Evolutionary conservation across 2,329 filamentous ascomycete genomes (phyloP).

Genomic region (Sporothrix protearum): DNA sequence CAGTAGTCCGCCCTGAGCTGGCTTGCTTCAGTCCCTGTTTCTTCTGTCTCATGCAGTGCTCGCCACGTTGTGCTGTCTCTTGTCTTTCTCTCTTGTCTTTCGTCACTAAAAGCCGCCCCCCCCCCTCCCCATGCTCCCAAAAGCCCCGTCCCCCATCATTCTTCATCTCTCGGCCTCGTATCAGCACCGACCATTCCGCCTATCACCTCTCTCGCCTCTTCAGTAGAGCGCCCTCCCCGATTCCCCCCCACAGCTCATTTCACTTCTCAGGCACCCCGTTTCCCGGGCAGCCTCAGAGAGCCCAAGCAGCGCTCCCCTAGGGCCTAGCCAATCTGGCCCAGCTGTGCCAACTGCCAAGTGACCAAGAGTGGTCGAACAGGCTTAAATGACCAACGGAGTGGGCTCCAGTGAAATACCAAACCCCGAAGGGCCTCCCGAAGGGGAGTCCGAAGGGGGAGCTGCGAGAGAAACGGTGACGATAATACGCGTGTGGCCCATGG

Average conservation of each 20-base stretch:
- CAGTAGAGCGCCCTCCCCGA: conserved; percentile 19
- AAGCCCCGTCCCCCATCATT: conserved; percentile 5
- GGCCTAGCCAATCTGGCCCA: conserved; percentile 17
- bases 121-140: not conserved
- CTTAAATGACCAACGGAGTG: conserved; percentile 9
- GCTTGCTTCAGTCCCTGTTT: not conserved
- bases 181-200: conserved; percentile 5
- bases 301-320: not conserved
- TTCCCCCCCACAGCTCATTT: conserved; percentile 27
- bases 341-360: conserved; percentile 11
- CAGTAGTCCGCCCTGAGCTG: not conserved
- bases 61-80: conserved; percentile 14
- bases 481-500: not conserved
- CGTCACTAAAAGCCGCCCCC: not conserved
- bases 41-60: conserved; percentile 17
- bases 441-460: not conserved
- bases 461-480: conserved; percentile 4
- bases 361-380: not conserved
- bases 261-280: conserved; percentile 18
- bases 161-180: conserved; percentile 20
- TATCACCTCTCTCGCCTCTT: conserved; percentile 12
- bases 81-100: not conserved
- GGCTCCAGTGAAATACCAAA: conserved; percentile 6
- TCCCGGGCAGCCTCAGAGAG: conserved; percentile 14
- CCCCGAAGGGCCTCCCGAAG: too few species aligned